These are phyloP conservation scores for Knoxia roxburghii DNA, from an alignment of 257 asterid species.

Conservation along the genomic window DNA sequence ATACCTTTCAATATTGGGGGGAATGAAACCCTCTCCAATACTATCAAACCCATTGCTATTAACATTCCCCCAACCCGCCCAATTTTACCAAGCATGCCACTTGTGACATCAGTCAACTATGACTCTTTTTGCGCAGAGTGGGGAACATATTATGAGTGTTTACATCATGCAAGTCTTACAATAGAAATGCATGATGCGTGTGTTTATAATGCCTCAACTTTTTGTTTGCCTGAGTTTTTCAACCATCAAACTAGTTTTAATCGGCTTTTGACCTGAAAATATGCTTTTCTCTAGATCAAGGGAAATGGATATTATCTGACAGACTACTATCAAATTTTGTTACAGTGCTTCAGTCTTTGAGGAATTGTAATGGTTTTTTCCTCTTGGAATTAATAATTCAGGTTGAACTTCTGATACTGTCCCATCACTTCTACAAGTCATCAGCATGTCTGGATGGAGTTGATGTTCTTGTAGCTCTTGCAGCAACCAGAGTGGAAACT, in stretches of 20 bases:
- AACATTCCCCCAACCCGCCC: too few species aligned
- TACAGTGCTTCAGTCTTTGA: background rate
- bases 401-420: slow-evolving; percentile 96
- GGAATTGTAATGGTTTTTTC: background rate
- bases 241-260: background rate
- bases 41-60: too few species aligned
- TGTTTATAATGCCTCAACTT: background rate
- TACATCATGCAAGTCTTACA: background rate
- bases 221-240: background rate
- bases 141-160: too few species aligned
- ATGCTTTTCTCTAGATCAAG: background rate
- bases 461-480: slow-evolving; percentile 98
- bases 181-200: background rate
- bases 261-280: background rate
- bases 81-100: too few species aligned
- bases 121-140: too few species aligned
- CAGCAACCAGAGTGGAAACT: slow-evolving; percentile 94
- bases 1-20: too few species aligned
- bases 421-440: slow-evolving; percentile 98
- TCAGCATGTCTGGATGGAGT: slow-evolving; percentile 98
- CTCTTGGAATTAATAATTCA: slow-evolving; percentile 31
- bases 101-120: too few species aligned
- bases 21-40: too few species aligned
- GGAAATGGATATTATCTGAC: background rate
- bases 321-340: background rate